A percentile compares a stretch with the other conserved stretches of the same genome.
These are phyloP conservation scores for Microbotryum violaceum DNA, from an alignment of 1,284 basidiomycete species.

Conservation along the genomic window DNA sequence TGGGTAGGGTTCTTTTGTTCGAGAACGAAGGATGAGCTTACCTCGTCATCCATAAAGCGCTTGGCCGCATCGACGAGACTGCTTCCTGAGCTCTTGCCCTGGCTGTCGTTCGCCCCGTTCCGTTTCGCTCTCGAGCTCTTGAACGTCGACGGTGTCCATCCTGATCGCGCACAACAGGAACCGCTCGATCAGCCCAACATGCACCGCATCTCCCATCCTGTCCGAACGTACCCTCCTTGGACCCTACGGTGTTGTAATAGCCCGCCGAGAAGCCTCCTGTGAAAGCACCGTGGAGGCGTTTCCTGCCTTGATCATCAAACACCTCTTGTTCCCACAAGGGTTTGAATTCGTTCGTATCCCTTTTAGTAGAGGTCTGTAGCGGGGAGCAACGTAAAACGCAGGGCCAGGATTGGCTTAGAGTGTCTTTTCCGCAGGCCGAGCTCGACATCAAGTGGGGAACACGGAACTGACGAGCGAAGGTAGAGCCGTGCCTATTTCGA, in stretches of 20 bases:
- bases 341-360: slow-evolving; percentile 85
- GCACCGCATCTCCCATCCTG: too few species aligned
- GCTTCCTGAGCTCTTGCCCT: slow-evolving; percentile 32
- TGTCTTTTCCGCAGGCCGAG: too few species aligned
- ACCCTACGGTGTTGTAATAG: slow-evolving; percentile 93
- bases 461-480: slow-evolving; percentile 84
- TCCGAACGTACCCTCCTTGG: slow-evolving; percentile 67
- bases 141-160: slow-evolving; percentile 90
- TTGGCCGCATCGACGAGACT: slow-evolving; percentile 59
- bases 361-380: slow-evolving; percentile 45
- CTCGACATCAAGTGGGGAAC: too few species aligned
- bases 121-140: slow-evolving; percentile 68
- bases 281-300: slow-evolving; percentile 88
- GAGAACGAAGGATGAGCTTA: background rate
- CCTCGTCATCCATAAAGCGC: slow-evolving; percentile 94
- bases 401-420: too few species aligned
- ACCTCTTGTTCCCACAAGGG: slow-evolving; percentile 93
- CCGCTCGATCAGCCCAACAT: too few species aligned
- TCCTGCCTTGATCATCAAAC: slow-evolving; percentile 83
- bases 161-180: slow-evolving; percentile 37
- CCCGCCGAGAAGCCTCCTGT: slow-evolving; percentile 90
- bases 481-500: slow-evolving; percentile 39
- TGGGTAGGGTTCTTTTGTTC: too few species aligned
- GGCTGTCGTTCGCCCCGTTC: slow-evolving; percentile 47
- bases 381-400: background rate